Evolutionary conservation across 2,329 filamentous ascomycete species (phyloP).

Genomic region (Fusarium acutatum): DNA sequence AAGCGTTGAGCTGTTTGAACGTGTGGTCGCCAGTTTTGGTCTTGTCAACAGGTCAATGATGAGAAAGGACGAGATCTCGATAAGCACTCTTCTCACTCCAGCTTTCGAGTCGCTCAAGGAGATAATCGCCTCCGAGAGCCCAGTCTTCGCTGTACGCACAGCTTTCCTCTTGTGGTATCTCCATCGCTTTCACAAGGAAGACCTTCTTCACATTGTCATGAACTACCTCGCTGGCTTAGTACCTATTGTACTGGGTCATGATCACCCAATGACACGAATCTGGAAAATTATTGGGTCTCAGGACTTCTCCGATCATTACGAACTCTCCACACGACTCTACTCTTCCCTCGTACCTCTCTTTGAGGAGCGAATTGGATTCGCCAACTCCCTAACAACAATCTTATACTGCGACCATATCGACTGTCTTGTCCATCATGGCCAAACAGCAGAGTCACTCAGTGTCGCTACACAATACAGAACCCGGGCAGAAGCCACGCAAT

Average conservation of each 20-base stretch:
- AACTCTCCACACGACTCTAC: conserved; percentile 46
- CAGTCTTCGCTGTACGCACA: conserved; percentile 46
- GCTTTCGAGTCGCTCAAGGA: conserved; percentile 48
- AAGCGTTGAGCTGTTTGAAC: conserved; percentile 48
- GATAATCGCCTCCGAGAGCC: conserved; percentile 46
- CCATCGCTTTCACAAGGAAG: conserved; percentile 45
- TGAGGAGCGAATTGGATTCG: conserved; percentile 44
- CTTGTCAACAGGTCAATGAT: conserved; percentile 47
- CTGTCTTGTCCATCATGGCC: conserved; percentile 42
- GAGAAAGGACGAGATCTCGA: conserved; percentile 44
- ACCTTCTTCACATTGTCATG: conserved; percentile 45
- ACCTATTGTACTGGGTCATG: conserved; percentile 42
- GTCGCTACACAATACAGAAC: conserved; percentile 42
- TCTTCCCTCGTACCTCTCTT: conserved; percentile 43
- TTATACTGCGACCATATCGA: conserved; percentile 49
- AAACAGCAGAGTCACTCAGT: conserved; percentile 41
- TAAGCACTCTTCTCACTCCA: conserved; percentile 44
- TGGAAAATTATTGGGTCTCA: conserved; percentile 44
- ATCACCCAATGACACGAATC: conserved; percentile 44
- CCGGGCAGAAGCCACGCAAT: conserved; percentile 43
- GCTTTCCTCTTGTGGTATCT: conserved; percentile 49
- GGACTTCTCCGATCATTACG: conserved; percentile 46
- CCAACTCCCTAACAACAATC: conserved; percentile 46
- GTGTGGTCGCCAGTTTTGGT: conserved; percentile 46
- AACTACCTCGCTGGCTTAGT: conserved; percentile 44